phyloP scores from a whole-genome alignment of 441 rosid species.

The Melastoma candidum region DNA sequence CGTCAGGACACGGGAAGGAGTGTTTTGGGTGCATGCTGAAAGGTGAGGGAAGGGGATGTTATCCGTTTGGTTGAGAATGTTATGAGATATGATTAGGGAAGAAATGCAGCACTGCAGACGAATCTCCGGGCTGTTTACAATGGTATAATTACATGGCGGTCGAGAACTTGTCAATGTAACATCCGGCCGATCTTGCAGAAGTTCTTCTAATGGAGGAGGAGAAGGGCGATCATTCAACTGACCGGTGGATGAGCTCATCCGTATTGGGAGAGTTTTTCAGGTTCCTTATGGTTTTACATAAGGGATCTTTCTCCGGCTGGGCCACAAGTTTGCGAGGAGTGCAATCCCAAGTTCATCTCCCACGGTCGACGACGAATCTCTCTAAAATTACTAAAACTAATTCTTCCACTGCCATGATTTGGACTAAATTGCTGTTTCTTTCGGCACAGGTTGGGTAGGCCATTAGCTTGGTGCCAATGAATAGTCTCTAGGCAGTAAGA shows the following conservation, averaged over 20 bases:
- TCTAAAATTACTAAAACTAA: constrained; percentile 13
- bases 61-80: too few species aligned
- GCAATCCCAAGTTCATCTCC: constrained; percentile 75
- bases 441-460: too few species aligned
- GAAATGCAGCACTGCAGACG: constrained; percentile 92
- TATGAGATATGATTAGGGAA: constrained; percentile 55
- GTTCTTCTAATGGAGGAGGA: constrained; percentile 76
- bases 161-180: constrained; percentile 89
- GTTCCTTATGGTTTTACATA: constrained; percentile 56
- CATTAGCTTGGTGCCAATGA: too few species aligned
- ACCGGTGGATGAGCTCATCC: constrained; percentile 84
- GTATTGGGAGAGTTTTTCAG: constrained; percentile 90
- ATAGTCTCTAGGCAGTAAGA: too few species aligned
- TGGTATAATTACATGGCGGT: constrained; percentile 63
- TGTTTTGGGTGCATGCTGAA: too few species aligned
- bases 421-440: too few species aligned
- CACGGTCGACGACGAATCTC: constrained; percentile 70
- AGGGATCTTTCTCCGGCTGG: constrained; percentile 86
- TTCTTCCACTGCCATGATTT: too few species aligned
- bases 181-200: constrained; percentile 82
- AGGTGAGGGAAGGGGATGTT: too few species aligned
- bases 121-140: constrained; percentile 71
- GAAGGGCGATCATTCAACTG: constrained; percentile 56
- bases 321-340: constrained; percentile 73
- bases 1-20: constrained; percentile 35